These are phyloP conservation scores for Colletotrichum magnum DNA, from an alignment of 2,329 filamentous ascomycete species.

Conservation along the genomic window DNA sequence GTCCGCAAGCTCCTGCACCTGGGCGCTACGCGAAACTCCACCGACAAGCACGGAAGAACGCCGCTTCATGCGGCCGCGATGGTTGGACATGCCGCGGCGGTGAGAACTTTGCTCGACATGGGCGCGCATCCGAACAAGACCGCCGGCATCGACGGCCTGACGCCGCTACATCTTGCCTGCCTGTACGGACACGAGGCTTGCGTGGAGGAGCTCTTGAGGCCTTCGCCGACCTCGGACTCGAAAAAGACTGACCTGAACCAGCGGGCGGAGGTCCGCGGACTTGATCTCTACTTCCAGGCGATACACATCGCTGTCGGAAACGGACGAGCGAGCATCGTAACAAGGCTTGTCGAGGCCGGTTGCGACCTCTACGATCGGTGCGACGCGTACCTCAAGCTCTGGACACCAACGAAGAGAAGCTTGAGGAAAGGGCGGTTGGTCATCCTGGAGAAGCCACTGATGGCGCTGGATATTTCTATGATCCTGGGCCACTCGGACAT, in stretches of 20 bases:
- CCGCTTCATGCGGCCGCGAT: constrained; percentile 22
- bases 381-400: no score
- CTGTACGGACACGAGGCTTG: constrained; percentile 12
- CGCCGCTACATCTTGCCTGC: constrained; percentile 17
- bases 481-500: no score
- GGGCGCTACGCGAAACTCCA: no score
- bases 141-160: neutral
- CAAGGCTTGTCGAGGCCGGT: neutral
- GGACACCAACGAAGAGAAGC: no score
- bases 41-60: neutral
- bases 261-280: neutral
- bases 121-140: neutral
- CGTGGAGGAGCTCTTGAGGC: neutral
- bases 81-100: neutral
- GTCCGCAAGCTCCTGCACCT: no score
- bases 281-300: neutral
- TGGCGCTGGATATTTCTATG: no score
- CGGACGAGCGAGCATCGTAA: neutral
- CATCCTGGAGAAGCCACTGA: no score
- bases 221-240: neutral
- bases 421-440: no score
- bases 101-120: neutral
- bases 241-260: no score
- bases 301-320: constrained; percentile 16
- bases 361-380: no score